Evolutionary conservation across 768 basidiomycete species (phyloP), one percentile per base, ranked within the genome.

Genomic region (Harrya chromipes): DNA sequence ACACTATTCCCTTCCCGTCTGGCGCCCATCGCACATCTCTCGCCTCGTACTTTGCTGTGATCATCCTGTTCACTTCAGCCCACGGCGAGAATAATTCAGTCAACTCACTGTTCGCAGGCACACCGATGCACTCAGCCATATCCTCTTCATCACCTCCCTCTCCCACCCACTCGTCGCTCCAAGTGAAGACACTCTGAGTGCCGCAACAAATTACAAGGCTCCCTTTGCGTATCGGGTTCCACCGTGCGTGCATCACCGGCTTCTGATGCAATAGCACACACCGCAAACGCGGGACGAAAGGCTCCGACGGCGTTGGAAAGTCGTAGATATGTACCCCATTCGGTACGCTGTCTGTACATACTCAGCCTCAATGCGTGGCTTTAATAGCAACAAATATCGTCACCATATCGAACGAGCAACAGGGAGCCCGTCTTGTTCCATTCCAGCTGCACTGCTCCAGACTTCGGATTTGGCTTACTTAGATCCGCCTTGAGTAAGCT

Each of bases 111-210:
- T 89, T 81, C n/a, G 86, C 80, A 29, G 94, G 94, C 4, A 97
- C 81, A 7, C 90, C 90, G 29, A 94, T 81, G 58, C 91, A 94
- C 66, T 95, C 94, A 3, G 91, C 90, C 70, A 92, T 85, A 60
- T 92, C 91, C 53, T 72, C 70, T 60, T 82, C 83, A 38, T 78
- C 78, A 4, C 75, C 78, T 6, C 67, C 73, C 39, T 82, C 82
- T 24, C 74, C 76, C 14, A 82, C 68, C 87, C 86, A 90, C 59
- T 91, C 89, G 53, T 90, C 87, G 55, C 85, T 89, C 90, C 90
- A 93, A 8, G 76, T 80, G 65, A 86, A 89, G 20, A 90, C 63
- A 46, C 84, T 82, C 47, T 79, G 78, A 42, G 68, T 77, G 11
- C 84, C 85, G 57, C 84, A 87, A 54, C 86, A 85, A 9, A 88